Evolutionary conservation across 208 protist species (phyloP), one percentile per base, ranked within the genome.

Genomic region (Trypanosoma theileri): DNA sequence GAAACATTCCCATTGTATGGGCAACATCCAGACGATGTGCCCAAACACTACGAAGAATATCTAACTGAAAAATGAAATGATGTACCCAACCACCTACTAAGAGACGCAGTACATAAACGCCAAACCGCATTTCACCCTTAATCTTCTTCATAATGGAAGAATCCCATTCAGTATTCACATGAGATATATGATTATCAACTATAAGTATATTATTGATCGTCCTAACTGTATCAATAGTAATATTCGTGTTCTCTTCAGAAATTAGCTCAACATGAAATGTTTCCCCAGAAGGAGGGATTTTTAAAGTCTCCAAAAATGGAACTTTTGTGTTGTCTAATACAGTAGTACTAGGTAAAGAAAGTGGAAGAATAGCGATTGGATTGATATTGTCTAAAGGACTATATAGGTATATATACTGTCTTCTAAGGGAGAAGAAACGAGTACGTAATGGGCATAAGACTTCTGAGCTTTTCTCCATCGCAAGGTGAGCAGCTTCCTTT

Each of bases 1-100:
- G 28, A 35, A 35, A 8, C 6, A 35, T 35, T 35, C 28, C 28
- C 28, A 35, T 35, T 35, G 28, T 35, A 6, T 35, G 28, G 4
- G 28, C 28, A n/a, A 71, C 61, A 28, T 73, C 62, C 1, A 92
- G 64, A 54, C 58, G 44, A 46, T 82, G 60, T 54, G 75, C 77
- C 77, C 80, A 92, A 59, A 75, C 59, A 14, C 72, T 75, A 1
- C 82, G 82, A n/a, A 63, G 35, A 45, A 60, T 73, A 19, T 81
- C 65, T 55, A 77, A 82, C 21, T 87, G 72, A 44, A 92, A 92
- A 58, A 89, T 78, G 61, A 92, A 85, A 78, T 88, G 77, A 54
- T 92, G 86, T 44, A 85, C 57, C 21, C 85, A 75, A 19, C 73
- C 71, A 3, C 63, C 21, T 63, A 66, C 86, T 40, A 82, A 54